phyloP scores from a whole-genome alignment of 768 basidiomycete species.

The Boletus rufocinnamomeus region DNA sequence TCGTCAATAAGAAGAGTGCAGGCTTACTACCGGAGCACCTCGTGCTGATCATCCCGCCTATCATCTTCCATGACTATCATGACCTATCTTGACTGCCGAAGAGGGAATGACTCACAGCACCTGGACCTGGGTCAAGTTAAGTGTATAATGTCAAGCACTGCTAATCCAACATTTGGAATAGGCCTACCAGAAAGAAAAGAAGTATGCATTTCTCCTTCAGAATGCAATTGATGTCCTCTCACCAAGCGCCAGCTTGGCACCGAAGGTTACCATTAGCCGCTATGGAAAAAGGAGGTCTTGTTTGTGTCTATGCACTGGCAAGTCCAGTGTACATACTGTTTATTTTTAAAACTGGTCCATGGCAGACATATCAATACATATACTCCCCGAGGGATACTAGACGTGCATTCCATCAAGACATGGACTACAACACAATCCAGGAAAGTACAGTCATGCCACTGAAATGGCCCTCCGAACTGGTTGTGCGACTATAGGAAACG shows the following conservation, averaged over 20 bases:
- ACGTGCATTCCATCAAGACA: too few relatives aligned
- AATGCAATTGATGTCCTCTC: constrained; percentile 75
- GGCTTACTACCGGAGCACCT: too few relatives aligned
- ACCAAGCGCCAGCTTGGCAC: constrained; percentile 74
- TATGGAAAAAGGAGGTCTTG: constrained; percentile 28
- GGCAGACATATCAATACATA: constrained; percentile 64
- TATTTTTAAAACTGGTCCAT: constrained; percentile 67
- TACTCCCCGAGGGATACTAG: constrained; percentile 52
- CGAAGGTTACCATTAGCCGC: constrained; percentile 73
- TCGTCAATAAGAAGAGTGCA: too few relatives aligned
- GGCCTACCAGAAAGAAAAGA: constrained; percentile 81
- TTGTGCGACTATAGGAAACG: too few relatives aligned
- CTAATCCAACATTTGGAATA: not conserved
- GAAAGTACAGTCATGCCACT: too few relatives aligned
- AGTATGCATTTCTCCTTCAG: constrained; percentile 71
- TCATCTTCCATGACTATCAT: too few relatives aligned
- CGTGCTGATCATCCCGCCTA: too few relatives aligned
- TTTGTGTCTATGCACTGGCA: constrained; percentile 5
- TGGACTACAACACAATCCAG: too few relatives aligned
- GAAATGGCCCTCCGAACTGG: too few relatives aligned
- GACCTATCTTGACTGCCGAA: too few relatives aligned
- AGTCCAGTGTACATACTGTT: constrained; percentile 43
- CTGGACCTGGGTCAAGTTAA: constrained; percentile 73
- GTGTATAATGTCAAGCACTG: not conserved
- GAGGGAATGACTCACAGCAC: constrained; percentile 49